A percentile compares a stretch with the other conserved stretches of the same genome.
These are phyloP conservation scores for Pseudogymnoascus sp. DNA, from an alignment of 2,329 filamentous ascomycete species.

Conservation along the genomic window DNA sequence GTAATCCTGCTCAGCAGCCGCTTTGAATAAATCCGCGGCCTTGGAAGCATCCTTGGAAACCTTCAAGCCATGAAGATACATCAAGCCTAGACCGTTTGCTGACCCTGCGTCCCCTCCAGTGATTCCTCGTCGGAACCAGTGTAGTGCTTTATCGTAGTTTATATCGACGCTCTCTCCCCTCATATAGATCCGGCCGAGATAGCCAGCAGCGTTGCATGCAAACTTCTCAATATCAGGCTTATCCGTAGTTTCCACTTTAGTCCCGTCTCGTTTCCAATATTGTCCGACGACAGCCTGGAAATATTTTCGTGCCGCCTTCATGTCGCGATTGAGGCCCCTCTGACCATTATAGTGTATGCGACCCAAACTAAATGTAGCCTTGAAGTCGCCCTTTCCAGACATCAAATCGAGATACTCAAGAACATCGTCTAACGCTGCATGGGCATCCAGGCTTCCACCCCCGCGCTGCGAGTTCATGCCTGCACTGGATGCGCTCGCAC, in stretches of 20 bases:
- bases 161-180: conserved; percentile 63
- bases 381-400: conserved; percentile 65
- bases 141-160: conserved; percentile 53
- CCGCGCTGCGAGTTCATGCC: conserved; percentile 72
- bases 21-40: conserved; percentile 57
- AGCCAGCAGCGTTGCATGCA: conserved; percentile 61
- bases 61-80: conserved; percentile 62
- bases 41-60: conserved; percentile 52
- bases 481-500: conserved; percentile 82
- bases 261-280: conserved; percentile 61
- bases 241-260: conserved; percentile 44
- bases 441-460: conserved; percentile 66
- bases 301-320: conserved; percentile 56
- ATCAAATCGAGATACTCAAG: conserved; percentile 78
- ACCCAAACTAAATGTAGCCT: conserved; percentile 60
- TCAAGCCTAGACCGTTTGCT: conserved; percentile 61
- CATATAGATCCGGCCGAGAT: conserved; percentile 64
- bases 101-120: conserved; percentile 57
- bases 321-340: conserved; percentile 51
- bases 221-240: conserved; percentile 52
- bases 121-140: conserved; percentile 61
- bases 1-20: conserved; percentile 60
- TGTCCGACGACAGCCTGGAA: conserved; percentile 59
- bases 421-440: conserved; percentile 85
- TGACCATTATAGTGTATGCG: conserved; percentile 64